Percentiles rank a stretch among this genome's conserved stretches.
phyloP scores from a whole-genome alignment of 2,329 filamentous ascomycete genomes.

The Mollisia scopiformis region DNA sequence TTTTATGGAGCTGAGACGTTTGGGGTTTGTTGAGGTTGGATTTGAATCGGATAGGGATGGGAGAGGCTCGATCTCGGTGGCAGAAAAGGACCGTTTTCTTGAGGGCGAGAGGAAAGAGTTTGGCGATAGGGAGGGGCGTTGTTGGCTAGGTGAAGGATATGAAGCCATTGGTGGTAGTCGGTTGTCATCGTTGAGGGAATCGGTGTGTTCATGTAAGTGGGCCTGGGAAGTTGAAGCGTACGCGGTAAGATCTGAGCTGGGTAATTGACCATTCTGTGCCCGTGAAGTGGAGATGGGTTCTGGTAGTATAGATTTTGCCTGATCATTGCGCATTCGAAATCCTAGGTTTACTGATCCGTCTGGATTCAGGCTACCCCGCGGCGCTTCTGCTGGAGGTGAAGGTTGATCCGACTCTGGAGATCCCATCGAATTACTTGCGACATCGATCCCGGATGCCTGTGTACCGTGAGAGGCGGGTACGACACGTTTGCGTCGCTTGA shows the following conservation, averaged over 20 bases:
- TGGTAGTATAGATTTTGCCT: slow-evolving; percentile 32
- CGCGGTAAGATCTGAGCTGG: slow-evolving; percentile 48
- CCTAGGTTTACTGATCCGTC: slow-evolving; percentile 69
- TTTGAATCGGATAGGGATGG: slow-evolving; percentile 11
- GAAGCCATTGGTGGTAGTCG: slow-evolving; percentile 53
- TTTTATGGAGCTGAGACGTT: slow-evolving; percentile 75
- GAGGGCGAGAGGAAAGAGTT: slow-evolving; percentile 61
- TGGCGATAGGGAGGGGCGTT: slow-evolving; percentile 61
- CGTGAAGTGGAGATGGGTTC: slow-evolving; percentile 29
- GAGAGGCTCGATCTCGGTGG: slow-evolving; percentile 54
- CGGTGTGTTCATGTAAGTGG: slow-evolving; percentile 30
- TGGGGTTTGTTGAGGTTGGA: slow-evolving; percentile 48
- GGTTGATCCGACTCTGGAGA: slow-evolving; percentile 39
- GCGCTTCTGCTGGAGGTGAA: slow-evolving; percentile 28
- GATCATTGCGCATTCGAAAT: slow-evolving; percentile 49
- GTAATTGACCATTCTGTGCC: slow-evolving; percentile 28
- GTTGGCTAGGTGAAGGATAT: slow-evolving; percentile 44
- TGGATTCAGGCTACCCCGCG: slow-evolving; percentile 58
- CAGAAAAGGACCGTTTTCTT: slow-evolving; percentile 70
- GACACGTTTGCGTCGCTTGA: slow-evolving; percentile 93
- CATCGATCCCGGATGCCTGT: slow-evolving; percentile 50
- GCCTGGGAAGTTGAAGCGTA: slow-evolving; percentile 40
- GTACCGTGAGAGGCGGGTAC: slow-evolving; percentile 69
- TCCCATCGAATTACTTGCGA: slow-evolving; percentile 37
- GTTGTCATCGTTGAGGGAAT: slow-evolving; percentile 58